Evolutionary conservation across 371 early-diverging fungal genomes (phyloP), one percentile per base, ranked within the genome.

Genomic region (Saksenaea oblongispora): DNA sequence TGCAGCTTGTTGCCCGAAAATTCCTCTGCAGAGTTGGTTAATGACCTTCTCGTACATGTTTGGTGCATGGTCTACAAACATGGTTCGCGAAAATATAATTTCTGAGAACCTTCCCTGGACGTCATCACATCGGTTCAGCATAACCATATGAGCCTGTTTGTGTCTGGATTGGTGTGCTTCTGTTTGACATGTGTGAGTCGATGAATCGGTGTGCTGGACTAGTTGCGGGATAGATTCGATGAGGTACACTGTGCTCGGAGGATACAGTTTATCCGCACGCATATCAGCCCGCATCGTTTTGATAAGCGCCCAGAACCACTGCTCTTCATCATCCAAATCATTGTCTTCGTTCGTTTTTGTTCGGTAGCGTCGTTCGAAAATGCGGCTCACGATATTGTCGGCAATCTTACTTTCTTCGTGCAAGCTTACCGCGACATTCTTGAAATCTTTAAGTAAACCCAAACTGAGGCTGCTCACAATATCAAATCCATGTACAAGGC

Each of bases 301-400:
- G 66, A 91, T 88, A 53, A 91, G 64, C 17, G 91, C 86, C 90
- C 90, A 90, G 62, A 89, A 88, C 93, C 93, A 94, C 61, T 93
- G 87, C 39, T 86, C 82, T 58, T 84, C 80, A 2, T 31, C 26
- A 71, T 67, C 62, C 64, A 24, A 63, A 1, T 65, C 51, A 56
- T 58, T 35, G 22, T 54, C 63, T 17, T 64, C 66, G 65, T 72
- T 37, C 58, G 18, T 62, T 69, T 34, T 60, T 67, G 4, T 65
- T 22, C 58, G 44, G 3, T 74, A 69, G 31, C 76, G 76, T 1
- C 73, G 62, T 7, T 84, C 80, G 37, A 92, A 59, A 15, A 89
- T 78, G 26, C 84, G 80, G 39, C 82, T 73, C 18, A 93, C 70
- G 34, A 93, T 89, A 34, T 86, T 87, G 54, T 93, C 92, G 0